A percentile compares a stretch with the other conserved stretches of the same genome.
phyloP scores from a whole-genome alignment of 2,329 filamentous ascomycete species.

The Parastagonospora avenae region DNA sequence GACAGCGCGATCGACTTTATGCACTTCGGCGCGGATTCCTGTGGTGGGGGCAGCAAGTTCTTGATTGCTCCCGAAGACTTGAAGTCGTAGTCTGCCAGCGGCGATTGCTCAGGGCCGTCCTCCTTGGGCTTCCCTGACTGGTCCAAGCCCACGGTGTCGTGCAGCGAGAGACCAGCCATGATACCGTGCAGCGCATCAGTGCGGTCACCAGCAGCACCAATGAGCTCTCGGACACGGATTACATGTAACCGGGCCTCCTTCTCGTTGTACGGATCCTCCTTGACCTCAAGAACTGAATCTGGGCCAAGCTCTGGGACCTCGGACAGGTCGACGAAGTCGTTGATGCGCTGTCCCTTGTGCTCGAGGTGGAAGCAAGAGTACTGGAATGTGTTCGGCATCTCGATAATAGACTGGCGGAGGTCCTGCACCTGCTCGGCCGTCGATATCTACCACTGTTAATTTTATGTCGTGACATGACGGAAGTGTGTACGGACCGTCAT shows the following conservation, averaged over 20 bases:
- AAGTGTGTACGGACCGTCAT: slow-evolving; percentile 68
- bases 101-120: slow-evolving; percentile 41
- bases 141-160: slow-evolving; percentile 71
- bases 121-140: slow-evolving; percentile 33
- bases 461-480: slow-evolving; percentile 21
- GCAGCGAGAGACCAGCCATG: slow-evolving; percentile 81
- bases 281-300: slow-evolving; percentile 77
- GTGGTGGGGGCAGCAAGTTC: slow-evolving; percentile 69
- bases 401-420: slow-evolving; percentile 94
- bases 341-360: slow-evolving; percentile 84
- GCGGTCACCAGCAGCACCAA: slow-evolving; percentile 87
- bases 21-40: slow-evolving; percentile 79
- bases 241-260: slow-evolving; percentile 97
- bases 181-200: slow-evolving; percentile 87
- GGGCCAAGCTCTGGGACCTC: slow-evolving; percentile 81
- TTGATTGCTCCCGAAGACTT: slow-evolving; percentile 69
- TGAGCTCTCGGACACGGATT: slow-evolving; percentile 86
- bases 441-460: slow-evolving; percentile 67
- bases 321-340: slow-evolving; percentile 91
- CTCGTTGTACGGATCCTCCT: slow-evolving; percentile 97
- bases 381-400: slow-evolving; percentile 89
- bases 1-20: slow-evolving; percentile 88
- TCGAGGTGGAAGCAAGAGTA: slow-evolving; percentile 99
- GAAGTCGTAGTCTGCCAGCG: slow-evolving; percentile 76
- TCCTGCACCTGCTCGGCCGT: slow-evolving; percentile 97